Percentiles rank a stretch among this genome's conserved stretches.
phyloP scores from a whole-genome alignment of 108 stramenopile genomes.

The Chaetoceros tenuissimus region DNA sequence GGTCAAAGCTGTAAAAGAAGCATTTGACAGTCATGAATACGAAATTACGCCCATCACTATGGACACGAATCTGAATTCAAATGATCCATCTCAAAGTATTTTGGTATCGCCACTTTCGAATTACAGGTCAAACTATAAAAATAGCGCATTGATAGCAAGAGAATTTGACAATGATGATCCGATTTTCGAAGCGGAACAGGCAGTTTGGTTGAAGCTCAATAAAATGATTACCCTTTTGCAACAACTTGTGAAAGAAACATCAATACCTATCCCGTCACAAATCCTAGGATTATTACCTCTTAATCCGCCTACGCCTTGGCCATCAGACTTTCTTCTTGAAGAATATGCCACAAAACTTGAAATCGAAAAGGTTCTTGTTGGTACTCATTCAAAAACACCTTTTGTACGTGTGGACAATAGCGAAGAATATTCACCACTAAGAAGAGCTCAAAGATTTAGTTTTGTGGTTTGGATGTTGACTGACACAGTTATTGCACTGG shows the following conservation, averaged over 20 bases:
- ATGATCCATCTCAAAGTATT: no score
- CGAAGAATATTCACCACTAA: not conserved
- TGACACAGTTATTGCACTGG: not conserved
- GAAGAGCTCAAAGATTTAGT: not conserved
- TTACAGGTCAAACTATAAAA: not conserved
- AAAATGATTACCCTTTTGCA: no score
- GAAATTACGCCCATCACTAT: slow-evolving; percentile 2
- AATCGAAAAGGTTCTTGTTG: not conserved
- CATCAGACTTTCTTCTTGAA: not conserved
- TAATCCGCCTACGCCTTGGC: no score
- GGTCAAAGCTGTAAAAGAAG: not conserved
- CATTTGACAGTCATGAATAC: not conserved
- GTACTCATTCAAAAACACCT: not conserved
- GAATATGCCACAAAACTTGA: not conserved
- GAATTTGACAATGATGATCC: not conserved
- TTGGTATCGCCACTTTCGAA: not conserved
- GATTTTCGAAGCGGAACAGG: not conserved
- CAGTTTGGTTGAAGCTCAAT: slow-evolving; percentile 9
- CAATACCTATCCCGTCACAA: no score
- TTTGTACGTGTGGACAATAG: not conserved
- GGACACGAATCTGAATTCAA: no score
- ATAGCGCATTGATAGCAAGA: not conserved
- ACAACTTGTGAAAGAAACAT: no score
- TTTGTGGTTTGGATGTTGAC: not conserved
- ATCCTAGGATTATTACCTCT: no score